Conservation (phyloP, 208 protist genomes). For the Wallacemonas sp. region DNA sequence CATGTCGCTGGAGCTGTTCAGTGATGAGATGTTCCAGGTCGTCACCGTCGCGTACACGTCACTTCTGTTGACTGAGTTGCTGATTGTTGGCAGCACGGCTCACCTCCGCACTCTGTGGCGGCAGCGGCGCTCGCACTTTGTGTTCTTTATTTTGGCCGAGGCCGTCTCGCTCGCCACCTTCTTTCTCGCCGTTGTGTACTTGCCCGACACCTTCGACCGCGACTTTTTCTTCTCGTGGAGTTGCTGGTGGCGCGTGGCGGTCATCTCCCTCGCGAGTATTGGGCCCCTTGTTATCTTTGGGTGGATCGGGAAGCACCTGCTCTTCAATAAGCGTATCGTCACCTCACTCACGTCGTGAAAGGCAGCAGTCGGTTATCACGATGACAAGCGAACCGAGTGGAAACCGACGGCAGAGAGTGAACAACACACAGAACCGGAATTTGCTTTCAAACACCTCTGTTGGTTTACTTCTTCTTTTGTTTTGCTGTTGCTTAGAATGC, state of each 20-base stretch:
- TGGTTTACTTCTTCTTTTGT: conserved; percentile 2
- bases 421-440: no score
- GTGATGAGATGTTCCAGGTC: conserved; percentile 94
- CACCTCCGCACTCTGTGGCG: conserved; percentile 88
- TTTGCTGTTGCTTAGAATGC: neutral
- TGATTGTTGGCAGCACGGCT: conserved; percentile 94
- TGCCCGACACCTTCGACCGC: conserved; percentile 93
- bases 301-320: conserved; percentile 45
- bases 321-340: conserved; percentile 44
- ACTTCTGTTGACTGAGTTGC: conserved; percentile 97
- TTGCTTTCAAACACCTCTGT: neutral
- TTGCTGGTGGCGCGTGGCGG: conserved; percentile 87
- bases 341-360: conserved; percentile 21
- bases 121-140: conserved; percentile 69
- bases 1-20: conserved; percentile 94
- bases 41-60: conserved; percentile 98
- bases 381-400: no score
- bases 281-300: conserved; percentile 55
- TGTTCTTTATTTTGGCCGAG: conserved; percentile 88
- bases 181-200: conserved; percentile 88
- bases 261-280: conserved; percentile 80
- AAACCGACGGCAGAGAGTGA: no score
- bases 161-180: conserved; percentile 91
- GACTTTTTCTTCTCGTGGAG: conserved; percentile 92
- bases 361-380: no score